Evolutionary conservation across 2,329 filamentous ascomycete genomes (phyloP), one percentile per base, ranked within the genome.

Genomic region (Teratosphaeria zuluensis): DNA sequence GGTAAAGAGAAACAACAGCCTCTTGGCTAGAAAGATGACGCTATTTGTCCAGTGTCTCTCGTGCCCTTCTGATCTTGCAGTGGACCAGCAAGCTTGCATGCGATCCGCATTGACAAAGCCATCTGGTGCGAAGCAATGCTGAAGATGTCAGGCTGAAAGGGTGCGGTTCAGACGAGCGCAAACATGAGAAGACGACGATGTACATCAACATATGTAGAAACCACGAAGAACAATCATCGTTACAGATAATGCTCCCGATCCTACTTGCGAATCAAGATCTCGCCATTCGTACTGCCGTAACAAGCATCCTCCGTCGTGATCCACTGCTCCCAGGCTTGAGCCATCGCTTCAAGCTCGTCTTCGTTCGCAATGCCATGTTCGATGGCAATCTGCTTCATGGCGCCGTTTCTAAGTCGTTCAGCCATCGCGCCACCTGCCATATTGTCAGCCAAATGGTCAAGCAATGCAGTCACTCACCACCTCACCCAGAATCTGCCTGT

Each of bases 281-380:
- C 72, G 2, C 76, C 76, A 65, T 77, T 72, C 64, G 77, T 69
- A 19, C 73, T 69, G 1, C 70, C 71, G 59, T 74, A 75, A 68
- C 70, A 74, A 3, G 72, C 76, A 59, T 77, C 75, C 32, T 77
- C 75, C 21, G 70, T 70, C 62, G 67, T 67, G 54, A 73, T 72
- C 70, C 76, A 76, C 42, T 73, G 69, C 51, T 71, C 69, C 69
- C 73, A 78, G 8, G 69, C 73, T 38, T 69, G 60, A 1, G 69
- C 68, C 59, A 77, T 74, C 33, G 67, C 65, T 46, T 77, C 70
- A 38, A 79, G 59, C 30, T 77, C 73, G 30, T 68, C 68, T 54
- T 72, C 68, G 0, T 67, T 76, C 2, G 69, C 72, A 54, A 72
- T 64, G 0, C 73, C 73, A 24, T 71, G 66, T 30, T 75, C 71